phyloP scores from a whole-genome alignment of 129 eudicot species.

The Calendula officinalis region DNA sequence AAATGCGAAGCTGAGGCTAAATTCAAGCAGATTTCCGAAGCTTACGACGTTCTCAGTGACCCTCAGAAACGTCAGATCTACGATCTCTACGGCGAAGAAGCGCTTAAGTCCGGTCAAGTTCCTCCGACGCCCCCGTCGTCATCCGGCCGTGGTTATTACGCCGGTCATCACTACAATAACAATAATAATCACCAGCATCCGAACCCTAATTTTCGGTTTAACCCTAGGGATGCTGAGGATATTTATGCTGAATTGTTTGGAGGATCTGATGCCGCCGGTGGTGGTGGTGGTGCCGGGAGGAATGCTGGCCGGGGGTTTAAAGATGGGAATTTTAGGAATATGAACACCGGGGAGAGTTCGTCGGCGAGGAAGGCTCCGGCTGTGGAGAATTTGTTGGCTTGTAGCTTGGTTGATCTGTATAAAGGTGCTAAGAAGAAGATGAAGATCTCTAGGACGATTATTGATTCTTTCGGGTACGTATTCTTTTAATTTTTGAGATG shows the following conservation, averaged over 20 bases:
- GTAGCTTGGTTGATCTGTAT: slow-evolving; percentile 67
- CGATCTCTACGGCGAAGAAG: slow-evolving; percentile 94
- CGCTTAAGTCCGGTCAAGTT: slow-evolving; percentile 76
- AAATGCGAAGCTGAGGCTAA: slow-evolving; percentile 77
- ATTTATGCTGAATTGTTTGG: slow-evolving; percentile 78
- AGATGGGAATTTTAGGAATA: slow-evolving; percentile 44
- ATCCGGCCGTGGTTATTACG: slow-evolving; percentile 28
- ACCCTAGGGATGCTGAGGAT: slow-evolving; percentile 89
- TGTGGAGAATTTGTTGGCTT: slow-evolving; percentile 64
- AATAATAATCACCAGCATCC: slow-evolving; percentile 37
- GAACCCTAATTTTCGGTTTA: slow-evolving; percentile 60
- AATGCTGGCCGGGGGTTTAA: slow-evolving; percentile 37
- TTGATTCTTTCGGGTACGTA: slow-evolving; percentile 53
- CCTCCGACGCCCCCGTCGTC: slow-evolving; percentile 61
- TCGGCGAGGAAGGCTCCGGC: slow-evolving; percentile 60
- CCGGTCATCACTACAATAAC: slow-evolving; percentile 19
- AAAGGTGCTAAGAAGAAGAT: slow-evolving; percentile 79
- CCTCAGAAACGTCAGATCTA: slow-evolving; percentile 97
- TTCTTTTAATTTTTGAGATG: background rate
- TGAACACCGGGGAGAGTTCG: slow-evolving; percentile 32
- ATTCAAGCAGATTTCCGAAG: slow-evolving; percentile 90
- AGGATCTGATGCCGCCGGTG: slow-evolving; percentile 34
- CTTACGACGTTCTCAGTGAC: slow-evolving; percentile 88
- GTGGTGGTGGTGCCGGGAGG: slow-evolving; percentile 29
- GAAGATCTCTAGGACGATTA: slow-evolving; percentile 65